These are phyloP conservation scores for Exserohilum turcica DNA, from an alignment of 2,329 filamentous ascomycete species.

Conservation along the genomic window DNA sequence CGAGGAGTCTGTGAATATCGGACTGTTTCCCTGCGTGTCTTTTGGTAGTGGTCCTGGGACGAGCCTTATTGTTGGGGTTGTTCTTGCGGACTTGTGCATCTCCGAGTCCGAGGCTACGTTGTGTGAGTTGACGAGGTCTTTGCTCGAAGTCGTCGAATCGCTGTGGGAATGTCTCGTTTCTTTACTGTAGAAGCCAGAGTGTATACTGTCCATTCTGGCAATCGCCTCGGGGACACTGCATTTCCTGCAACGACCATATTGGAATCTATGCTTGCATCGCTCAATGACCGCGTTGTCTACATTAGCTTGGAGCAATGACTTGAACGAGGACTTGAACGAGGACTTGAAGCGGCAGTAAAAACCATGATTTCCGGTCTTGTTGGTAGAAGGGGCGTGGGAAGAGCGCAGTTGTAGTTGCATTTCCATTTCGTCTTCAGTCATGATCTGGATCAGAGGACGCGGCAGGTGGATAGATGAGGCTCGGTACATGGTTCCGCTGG, in stretches of 20 bases:
- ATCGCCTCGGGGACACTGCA: not conserved
- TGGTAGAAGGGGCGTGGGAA: not conserved
- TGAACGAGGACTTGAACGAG: not conserved
- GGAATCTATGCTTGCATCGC: constrained; percentile 1
- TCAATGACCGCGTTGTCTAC: not conserved
- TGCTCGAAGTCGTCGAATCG: not conserved
- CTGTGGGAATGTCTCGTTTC: not conserved
- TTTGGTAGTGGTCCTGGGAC: no score
- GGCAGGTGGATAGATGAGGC: not conserved
- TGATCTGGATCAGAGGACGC: no score
- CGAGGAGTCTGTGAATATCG: no score
- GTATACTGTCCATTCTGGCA: not conserved
- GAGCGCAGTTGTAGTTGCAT: not conserved
- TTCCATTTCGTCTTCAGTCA: not conserved
- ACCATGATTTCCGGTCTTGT: not conserved
- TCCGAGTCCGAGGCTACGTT: not conserved
- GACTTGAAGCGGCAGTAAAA: constrained; percentile 4
- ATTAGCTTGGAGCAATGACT: not conserved
- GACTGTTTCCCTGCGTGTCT: not conserved
- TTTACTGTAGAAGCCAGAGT: not conserved
- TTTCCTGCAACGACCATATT: not conserved
- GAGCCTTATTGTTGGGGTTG: no score
- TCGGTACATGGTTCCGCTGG: not conserved
- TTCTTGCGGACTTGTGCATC: no score
- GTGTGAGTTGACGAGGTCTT: not conserved